A percentile compares a stretch with the other conserved stretches of the same genome.
Evolutionary conservation across 352 stramenopile genomes (phyloP).

Genomic region (Globisporangium iwayamae): DNA sequence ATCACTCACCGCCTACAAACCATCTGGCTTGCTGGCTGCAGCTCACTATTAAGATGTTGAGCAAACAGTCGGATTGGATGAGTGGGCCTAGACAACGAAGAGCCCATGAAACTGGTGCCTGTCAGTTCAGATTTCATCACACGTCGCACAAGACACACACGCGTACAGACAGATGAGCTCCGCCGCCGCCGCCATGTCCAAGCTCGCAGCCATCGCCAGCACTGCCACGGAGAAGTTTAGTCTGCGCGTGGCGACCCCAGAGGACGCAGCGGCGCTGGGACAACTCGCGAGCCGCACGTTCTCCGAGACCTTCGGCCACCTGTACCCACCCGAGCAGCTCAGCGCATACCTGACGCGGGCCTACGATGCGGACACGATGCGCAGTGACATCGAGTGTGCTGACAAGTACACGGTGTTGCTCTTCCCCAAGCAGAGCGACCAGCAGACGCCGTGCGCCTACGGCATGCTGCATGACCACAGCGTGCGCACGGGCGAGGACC

Average conservation of each 20-base stretch:
- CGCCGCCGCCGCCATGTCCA: background rate
- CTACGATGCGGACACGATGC: constrained; percentile 21
- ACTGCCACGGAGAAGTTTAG: constrained; percentile 3
- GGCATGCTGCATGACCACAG: constrained; percentile 23
- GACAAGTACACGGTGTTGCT: constrained; percentile 29
- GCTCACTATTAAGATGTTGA: too few relatives aligned
- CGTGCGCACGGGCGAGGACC: constrained; percentile 21
- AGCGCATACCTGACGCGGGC: constrained; percentile 13
- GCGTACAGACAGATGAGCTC: background rate
- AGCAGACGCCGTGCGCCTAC: constrained; percentile 19
- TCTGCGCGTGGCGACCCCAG: constrained; percentile 18
- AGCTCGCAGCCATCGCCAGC: background rate
- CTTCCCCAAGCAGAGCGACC: constrained; percentile 10
- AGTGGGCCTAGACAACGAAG: background rate
- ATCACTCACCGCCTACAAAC: background rate
- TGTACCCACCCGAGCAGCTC: constrained; percentile 23
- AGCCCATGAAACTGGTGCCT: background rate
- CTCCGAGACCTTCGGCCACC: constrained; percentile 25
- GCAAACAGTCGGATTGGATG: background rate
- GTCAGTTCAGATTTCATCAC: background rate
- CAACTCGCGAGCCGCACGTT: constrained; percentile 29
- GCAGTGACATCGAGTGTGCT: constrained; percentile 19
- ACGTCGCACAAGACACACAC: background rate
- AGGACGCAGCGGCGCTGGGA: constrained; percentile 19
- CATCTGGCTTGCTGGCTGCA: too few relatives aligned